Evolutionary conservation across 768 basidiomycete species (phyloP).

Genomic region (Psilocybe subaeruginosa): DNA sequence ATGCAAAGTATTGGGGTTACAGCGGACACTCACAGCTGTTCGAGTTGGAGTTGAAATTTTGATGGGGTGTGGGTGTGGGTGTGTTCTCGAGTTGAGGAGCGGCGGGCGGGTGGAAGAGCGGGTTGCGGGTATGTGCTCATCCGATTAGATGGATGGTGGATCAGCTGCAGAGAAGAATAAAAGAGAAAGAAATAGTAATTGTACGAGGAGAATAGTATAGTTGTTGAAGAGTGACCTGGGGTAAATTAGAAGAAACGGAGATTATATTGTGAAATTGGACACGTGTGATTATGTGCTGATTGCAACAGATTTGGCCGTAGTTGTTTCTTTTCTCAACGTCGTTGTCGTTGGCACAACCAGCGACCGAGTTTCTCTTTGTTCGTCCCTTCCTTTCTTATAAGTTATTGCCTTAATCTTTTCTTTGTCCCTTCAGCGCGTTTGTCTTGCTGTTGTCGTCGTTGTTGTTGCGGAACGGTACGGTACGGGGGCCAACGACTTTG

Average conservation of each 20-base stretch:
- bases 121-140: too few species aligned
- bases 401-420: too few species aligned
- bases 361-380: not conserved
- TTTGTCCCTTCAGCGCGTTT: not conserved
- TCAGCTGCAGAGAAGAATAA: too few species aligned
- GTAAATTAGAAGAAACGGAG: not conserved
- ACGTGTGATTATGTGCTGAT: slow-evolving; percentile 12
- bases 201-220: not conserved
- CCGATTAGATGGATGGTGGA: too few species aligned
- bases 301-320: slow-evolving; percentile 4
- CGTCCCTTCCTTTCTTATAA: not conserved
- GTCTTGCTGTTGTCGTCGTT: not conserved
- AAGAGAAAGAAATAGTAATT: not conserved
- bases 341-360: not conserved
- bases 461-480: not conserved
- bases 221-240: not conserved
- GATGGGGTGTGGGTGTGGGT: too few species aligned
- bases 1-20: too few species aligned
- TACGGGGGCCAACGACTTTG: slow-evolving; percentile 23
- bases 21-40: too few species aligned
- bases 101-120: too few species aligned
- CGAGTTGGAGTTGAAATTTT: too few species aligned
- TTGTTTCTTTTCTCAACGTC: slow-evolving; percentile 3
- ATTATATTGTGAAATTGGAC: slow-evolving; percentile 1
- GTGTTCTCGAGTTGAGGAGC: too few species aligned